These are phyloP conservation scores for Fusarium anguioides DNA, from an alignment of 2,329 filamentous ascomycete species.

Conservation along the genomic window DNA sequence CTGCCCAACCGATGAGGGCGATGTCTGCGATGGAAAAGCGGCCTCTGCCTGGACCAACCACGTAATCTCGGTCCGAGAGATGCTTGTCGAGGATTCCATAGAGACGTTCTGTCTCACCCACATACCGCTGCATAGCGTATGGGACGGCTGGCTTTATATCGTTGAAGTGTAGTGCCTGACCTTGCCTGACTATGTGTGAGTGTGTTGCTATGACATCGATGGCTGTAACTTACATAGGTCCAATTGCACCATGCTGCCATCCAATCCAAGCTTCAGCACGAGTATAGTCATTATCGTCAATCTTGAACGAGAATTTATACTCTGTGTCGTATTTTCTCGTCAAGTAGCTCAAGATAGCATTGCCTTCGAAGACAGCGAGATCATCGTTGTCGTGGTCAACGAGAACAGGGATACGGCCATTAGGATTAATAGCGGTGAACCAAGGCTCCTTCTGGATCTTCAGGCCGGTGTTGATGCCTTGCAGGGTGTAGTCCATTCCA, in stretches of 20 bases:
- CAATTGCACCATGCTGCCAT: slow-evolving; percentile 80
- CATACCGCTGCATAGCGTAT: slow-evolving; percentile 78
- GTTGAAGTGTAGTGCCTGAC: slow-evolving; percentile 79
- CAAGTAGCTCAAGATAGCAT: slow-evolving; percentile 79
- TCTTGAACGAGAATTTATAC: slow-evolving; percentile 50
- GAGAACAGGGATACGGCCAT: slow-evolving; percentile 73
- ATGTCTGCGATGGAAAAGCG: slow-evolving; percentile 78
- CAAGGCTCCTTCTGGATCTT: slow-evolving; percentile 75
- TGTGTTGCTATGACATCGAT: not conserved
- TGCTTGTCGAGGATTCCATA: slow-evolving; percentile 78
- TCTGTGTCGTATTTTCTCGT: slow-evolving; percentile 77
- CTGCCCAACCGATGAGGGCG: slow-evolving; percentile 76
- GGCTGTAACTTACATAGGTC: slow-evolving; percentile 62
- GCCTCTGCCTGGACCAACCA: slow-evolving; percentile 64
- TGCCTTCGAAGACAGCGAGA: slow-evolving; percentile 78
- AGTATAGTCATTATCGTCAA: slow-evolving; percentile 54
- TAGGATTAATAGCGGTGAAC: slow-evolving; percentile 72
- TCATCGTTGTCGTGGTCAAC: slow-evolving; percentile 72
- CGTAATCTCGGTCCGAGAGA: slow-evolving; percentile 63
- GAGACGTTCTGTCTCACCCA: slow-evolving; percentile 79
- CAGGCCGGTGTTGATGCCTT: slow-evolving; percentile 68
- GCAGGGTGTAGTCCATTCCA: slow-evolving; percentile 68
- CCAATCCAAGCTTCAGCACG: slow-evolving; percentile 64
- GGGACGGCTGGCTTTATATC: slow-evolving; percentile 74
- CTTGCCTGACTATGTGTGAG: slow-evolving; percentile 65